Base-by-base conservation (phyloP, 2,329 filamentous ascomycete species). In the Trichoderma koningii region DNA sequence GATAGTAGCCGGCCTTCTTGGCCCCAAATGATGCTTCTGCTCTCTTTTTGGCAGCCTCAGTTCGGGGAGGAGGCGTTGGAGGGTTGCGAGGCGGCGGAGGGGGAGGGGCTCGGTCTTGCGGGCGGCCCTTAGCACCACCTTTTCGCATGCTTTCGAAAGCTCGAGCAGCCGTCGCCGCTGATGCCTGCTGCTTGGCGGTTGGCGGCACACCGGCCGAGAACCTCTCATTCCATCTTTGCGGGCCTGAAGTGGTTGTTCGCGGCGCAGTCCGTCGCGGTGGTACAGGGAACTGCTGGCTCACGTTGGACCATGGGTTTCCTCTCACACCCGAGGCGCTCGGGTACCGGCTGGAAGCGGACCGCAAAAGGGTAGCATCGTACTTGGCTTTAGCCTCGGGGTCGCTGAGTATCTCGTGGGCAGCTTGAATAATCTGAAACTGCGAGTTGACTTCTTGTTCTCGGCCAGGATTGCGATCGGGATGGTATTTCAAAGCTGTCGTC, bases 381-480 rank as follows among this genome's bases (percentile, higher is more conserved):
- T 83, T 84, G 34, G 79, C 74, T 67, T 81, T 85, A 62, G 79
- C 74, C 2, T 78, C 76, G 1, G 82, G 78, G 65, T 85, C 83
- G 28, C 78, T 81, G 15, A 87, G 76, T 61, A 97, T 83, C 74
- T 97, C 93, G 73, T 96, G 89, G 23, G 93, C 93, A 5, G 90
- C 87, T 76, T 96, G 91, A 55, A 97, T 96, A 56, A 89, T 85
- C 75, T 96, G 91, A 73, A 97, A 97, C 73, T 91, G 90, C 38
- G 89, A 83, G 69, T 91, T 91, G 73, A 89, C 90, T 73, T 94
- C 91, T 65, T 85, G 79, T 77, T 96, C 92, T 72, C 86, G 87
- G 59, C 93, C 93, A 12, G 89, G 91, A 73, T 97, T 96, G 66
- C 93, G 89, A 75, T 97, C 93, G 7, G 93, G 93, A 73, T 97